Percentiles rank a stretch among this genome's conserved stretches.
These are phyloP conservation scores for Rhytidhysteron rufulum DNA, from an alignment of 2,329 filamentous ascomycete genomes.

Conservation along the genomic window DNA sequence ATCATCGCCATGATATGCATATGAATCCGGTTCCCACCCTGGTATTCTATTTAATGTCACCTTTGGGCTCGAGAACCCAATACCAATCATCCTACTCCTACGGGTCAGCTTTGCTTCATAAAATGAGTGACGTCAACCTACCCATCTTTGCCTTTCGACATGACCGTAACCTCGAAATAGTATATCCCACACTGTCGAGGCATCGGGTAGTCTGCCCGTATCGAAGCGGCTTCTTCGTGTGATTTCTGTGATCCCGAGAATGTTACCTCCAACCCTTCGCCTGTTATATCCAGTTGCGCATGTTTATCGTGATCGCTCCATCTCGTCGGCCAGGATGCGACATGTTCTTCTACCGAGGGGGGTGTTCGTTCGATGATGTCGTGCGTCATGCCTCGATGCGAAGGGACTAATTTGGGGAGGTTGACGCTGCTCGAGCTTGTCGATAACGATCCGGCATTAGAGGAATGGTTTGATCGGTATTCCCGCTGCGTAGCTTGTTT, in stretches of 20 bases:
- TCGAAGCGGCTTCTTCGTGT: slow-evolving; percentile 71
- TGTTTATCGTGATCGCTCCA: slow-evolving; percentile 82
- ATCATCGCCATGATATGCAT: slow-evolving; percentile 65
- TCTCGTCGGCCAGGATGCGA: slow-evolving; percentile 71
- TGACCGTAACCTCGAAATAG: slow-evolving; percentile 76
- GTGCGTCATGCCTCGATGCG: slow-evolving; percentile 74
- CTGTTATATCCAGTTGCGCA: slow-evolving; percentile 66
- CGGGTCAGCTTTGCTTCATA: slow-evolving; percentile 14
- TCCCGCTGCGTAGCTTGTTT: slow-evolving; percentile 51
- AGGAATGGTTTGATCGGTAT: slow-evolving; percentile 40
- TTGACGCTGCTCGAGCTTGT: slow-evolving; percentile 56
- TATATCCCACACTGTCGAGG: slow-evolving; percentile 88
- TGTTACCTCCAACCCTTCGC: slow-evolving; percentile 68
- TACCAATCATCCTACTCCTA: slow-evolving; percentile 45
- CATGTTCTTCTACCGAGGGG: slow-evolving; percentile 53
- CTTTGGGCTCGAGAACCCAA: slow-evolving; percentile 59
- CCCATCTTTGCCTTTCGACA: slow-evolving; percentile 66
- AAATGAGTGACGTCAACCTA: slow-evolving; percentile 37
- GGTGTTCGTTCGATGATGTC: slow-evolving; percentile 78
- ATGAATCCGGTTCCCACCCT: slow-evolving; percentile 63
- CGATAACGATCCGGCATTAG: slow-evolving; percentile 47
- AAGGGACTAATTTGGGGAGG: slow-evolving; percentile 59
- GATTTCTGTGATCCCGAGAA: slow-evolving; percentile 56
- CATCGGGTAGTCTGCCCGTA: slow-evolving; percentile 82
- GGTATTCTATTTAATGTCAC: slow-evolving; percentile 59